phyloP scores from a whole-genome alignment of 148 eudicot genomes.

The Fagopyrum tataricum region DNA sequence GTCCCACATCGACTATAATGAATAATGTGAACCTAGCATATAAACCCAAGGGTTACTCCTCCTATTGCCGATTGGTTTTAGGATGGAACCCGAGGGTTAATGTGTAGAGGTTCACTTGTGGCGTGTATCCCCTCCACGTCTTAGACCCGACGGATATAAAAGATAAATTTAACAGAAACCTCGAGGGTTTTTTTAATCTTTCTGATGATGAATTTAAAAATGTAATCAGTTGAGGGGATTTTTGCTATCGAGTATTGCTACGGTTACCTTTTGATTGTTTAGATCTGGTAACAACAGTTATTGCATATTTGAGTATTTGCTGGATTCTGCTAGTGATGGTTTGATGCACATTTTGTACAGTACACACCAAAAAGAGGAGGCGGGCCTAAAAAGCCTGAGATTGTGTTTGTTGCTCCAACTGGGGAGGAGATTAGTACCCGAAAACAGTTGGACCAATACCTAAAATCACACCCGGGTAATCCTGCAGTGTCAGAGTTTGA shows the following conservation, averaged over 20 bases:
- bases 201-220: background rate
- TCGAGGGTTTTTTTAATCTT: background rate
- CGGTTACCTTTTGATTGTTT: background rate
- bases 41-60: too few species aligned
- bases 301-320: background rate
- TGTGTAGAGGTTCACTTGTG: too few species aligned
- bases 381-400: constrained; percentile 63
- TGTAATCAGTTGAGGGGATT: background rate
- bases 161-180: too few species aligned
- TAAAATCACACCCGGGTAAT: constrained; percentile 74
- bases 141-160: too few species aligned
- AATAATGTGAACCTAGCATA: too few species aligned
- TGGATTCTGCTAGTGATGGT: background rate
- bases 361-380: constrained; percentile 66
- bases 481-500: constrained; percentile 69
- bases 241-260: background rate
- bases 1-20: too few species aligned
- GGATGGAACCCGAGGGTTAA: too few species aligned
- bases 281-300: background rate
- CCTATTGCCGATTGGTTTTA: too few species aligned
- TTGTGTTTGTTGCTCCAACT: constrained; percentile 76
- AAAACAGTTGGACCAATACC: constrained; percentile 70
- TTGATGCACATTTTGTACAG: constrained; percentile 24
- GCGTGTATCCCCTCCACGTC: too few species aligned
- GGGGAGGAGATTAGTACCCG: constrained; percentile 76